Evolutionary conservation across 202 grass and related monocot genomes (phyloP), one percentile per base, ranked within the genome.

Genomic region (Hordeum pubiflorum): DNA sequence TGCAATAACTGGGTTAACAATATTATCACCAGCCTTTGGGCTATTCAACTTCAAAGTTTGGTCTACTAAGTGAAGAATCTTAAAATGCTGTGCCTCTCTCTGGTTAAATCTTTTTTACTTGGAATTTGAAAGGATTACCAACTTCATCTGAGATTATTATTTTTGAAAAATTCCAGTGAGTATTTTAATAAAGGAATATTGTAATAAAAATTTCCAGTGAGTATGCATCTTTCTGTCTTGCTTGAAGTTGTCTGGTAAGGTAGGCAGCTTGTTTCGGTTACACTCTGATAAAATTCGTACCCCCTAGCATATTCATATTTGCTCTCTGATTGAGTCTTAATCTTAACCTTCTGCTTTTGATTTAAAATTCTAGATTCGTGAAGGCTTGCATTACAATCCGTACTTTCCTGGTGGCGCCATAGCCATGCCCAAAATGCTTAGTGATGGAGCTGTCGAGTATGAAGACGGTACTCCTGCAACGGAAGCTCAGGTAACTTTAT

Each of bases 401-500:
- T 99, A 99, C 81, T 99, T 99, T 64, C 90, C 92, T 79, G 97
- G 97, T 58, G 97, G 97, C 81, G 97, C 97, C 77, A 96, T 99
- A 90, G 97, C 97, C 86, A 99, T 99, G 97, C 97, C 97, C 22
- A 91, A 99, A 85, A 99, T 99, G 97, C 97, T 99, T 89, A 99
- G 83, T 5, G 97, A 99, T 90, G 97, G 81, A 77, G 87, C 91
- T 83, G 31, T 99, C 17, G 91, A 99, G 81, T 99, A 99, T 50
- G 97, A 99, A 88, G 97, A 99, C 88, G 91, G 92, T 71, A 91
- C 87, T 79, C 93, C 97, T 59, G 97, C 97, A 81, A 96, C 97
- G 75, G 93, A 99, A 87, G 89, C 97, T 82, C 97, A 99, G 92
- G 97, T 87, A 84, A n/a, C 1, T 71, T 67, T 7, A 11, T 76